Conservation (phyloP, 2,329 filamentous ascomycete species). For the Leptoxyphium fumago region DNA sequence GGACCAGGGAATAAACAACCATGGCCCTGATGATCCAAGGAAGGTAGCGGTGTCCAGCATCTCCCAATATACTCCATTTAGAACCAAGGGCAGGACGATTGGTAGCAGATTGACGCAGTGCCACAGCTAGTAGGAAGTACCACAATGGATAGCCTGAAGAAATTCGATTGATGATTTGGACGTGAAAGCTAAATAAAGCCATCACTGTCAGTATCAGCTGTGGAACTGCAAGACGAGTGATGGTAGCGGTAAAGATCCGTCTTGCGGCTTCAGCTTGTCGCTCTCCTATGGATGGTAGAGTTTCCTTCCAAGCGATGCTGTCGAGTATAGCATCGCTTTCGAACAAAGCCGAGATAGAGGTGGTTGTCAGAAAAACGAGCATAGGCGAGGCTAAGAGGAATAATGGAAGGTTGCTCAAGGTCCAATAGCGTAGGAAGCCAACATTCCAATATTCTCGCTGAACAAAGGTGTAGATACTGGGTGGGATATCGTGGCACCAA, state of each 20-base stretch:
- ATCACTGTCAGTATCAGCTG: conserved; percentile 59
- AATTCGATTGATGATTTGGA: conserved; percentile 84
- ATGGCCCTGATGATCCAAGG: conserved; percentile 46
- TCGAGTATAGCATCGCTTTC: neutral
- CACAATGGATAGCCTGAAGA: conserved; percentile 79
- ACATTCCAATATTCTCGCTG: conserved; percentile 84
- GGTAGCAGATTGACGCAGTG: conserved; percentile 12
- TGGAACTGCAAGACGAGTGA: conserved; percentile 48
- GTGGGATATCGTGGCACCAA: conserved; percentile 62
- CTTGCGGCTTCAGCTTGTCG: neutral
- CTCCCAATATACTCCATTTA: conserved; percentile 1
- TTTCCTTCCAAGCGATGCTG: neutral
- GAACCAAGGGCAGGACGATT: conserved; percentile 9
- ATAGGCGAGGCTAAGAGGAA: conserved; percentile 75
- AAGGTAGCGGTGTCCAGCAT: conserved; percentile 1
- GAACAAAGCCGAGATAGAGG: conserved; percentile 27
- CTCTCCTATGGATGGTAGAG: too few species aligned
- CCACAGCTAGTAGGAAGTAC: conserved; percentile 64
- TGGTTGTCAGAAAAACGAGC: conserved; percentile 50
- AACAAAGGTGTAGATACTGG: conserved; percentile 85
- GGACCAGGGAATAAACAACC: conserved; percentile 68
- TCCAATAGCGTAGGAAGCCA: conserved; percentile 87
- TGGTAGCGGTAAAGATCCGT: conserved; percentile 6
- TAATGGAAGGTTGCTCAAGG: conserved; percentile 65
- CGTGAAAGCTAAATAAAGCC: conserved; percentile 70